Evolutionary conservation across 2,329 filamentous ascomycete species (phyloP).

Genomic region (Epichloe brachyelytri): DNA sequence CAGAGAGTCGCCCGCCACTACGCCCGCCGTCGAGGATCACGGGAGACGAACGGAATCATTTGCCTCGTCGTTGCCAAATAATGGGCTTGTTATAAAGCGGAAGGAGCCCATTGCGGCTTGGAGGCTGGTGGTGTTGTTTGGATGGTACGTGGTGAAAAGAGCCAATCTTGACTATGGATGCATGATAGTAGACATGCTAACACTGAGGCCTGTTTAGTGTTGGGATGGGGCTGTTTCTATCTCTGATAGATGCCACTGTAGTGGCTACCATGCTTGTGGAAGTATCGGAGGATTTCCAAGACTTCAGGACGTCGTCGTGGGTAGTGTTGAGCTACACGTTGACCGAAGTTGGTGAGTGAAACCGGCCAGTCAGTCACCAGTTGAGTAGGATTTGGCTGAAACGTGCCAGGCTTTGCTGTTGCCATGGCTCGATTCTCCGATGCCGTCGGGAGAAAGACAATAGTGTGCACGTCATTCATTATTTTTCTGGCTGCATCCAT

Average conservation of each 20-base stretch:
- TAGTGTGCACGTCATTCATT: conserved; percentile 35
- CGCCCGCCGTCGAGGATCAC: neutral
- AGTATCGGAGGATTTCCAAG: conserved; percentile 39
- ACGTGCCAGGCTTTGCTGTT: conserved; percentile 25
- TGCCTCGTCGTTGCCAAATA: neutral
- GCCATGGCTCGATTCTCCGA: conserved; percentile 41
- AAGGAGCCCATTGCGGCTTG: conserved; percentile 10
- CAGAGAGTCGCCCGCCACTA: neutral
- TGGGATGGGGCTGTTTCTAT: conserved; percentile 40
- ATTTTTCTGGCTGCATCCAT: conserved; percentile 46
- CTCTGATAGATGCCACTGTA: conserved; percentile 45
- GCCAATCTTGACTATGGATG: neutral
- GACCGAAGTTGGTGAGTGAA: conserved; percentile 36
- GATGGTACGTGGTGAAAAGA: conserved; percentile 2
- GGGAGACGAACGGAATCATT: neutral
- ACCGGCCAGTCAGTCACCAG: neutral
- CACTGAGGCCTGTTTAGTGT: conserved; percentile 21
- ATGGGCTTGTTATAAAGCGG: conserved; percentile 5
- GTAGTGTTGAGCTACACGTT: conserved; percentile 42
- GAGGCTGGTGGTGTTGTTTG: conserved; percentile 8
- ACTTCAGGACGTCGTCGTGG: conserved; percentile 35
- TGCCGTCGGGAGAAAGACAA: conserved; percentile 36
- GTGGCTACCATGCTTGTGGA: conserved; percentile 43
- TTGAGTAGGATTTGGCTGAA: neutral
- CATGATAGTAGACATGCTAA: neutral